Percentiles rank a stretch among this genome's conserved stretches.
phyloP scores from a whole-genome alignment of 108 stramenopile genomes.

The Chaetoceros tenuissimus region DNA sequence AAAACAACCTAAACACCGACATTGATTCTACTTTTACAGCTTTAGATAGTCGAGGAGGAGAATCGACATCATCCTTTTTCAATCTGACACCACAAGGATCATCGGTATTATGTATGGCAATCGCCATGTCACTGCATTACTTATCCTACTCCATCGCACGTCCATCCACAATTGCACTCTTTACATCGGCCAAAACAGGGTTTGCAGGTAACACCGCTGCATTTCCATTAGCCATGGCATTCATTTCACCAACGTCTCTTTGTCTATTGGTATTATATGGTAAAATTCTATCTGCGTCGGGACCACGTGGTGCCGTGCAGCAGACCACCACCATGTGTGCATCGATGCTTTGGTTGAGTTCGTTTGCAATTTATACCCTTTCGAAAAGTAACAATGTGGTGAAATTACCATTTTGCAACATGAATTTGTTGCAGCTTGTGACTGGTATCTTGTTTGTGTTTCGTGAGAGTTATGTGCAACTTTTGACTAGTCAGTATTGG shows the following conservation, averaged over 20 bases:
- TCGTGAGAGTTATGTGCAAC: conserved; percentile 71
- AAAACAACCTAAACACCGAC: no score
- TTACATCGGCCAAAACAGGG: conserved; percentile 61
- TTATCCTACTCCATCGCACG: conserved; percentile 78
- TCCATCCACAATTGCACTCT: conserved; percentile 57
- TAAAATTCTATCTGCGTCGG: conserved; percentile 33
- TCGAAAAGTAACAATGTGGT: conserved; percentile 10
- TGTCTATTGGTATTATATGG: conserved; percentile 57
- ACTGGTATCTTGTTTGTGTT: conserved; percentile 61
- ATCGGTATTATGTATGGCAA: conserved; percentile 37
- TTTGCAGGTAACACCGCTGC: conserved; percentile 55
- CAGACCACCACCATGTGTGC: conserved; percentile 46
- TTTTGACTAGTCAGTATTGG: conserved; percentile 78
- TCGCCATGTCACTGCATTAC: conserved; percentile 69
- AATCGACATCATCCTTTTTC: no score
- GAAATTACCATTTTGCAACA: conserved; percentile 15
- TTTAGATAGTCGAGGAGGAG: no score
- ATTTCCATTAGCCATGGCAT: conserved; percentile 72
- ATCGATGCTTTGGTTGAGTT: conserved; percentile 23
- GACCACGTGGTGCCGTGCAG: conserved; percentile 57
- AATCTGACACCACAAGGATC: conserved; percentile 9
- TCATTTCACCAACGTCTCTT: conserved; percentile 60
- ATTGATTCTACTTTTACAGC: no score
- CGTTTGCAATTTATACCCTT: conserved; percentile 21
- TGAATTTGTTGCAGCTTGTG: conserved; percentile 43